Conservation (phyloP, 768 basidiomycete species). For the Mycena haematopus region DNA sequence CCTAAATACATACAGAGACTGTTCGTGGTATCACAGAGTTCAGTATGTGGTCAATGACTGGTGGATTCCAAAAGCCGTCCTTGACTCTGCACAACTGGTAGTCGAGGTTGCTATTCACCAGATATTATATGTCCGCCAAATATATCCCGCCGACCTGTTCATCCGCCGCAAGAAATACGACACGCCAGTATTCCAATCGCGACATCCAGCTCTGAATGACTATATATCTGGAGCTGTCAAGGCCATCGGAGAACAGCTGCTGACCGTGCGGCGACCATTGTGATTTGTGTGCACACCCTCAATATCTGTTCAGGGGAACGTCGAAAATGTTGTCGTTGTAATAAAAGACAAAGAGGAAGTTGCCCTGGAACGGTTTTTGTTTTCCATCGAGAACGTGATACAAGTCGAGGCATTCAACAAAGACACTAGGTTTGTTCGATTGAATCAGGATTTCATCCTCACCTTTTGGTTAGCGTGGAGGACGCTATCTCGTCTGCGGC, state of each 20-base stretch:
- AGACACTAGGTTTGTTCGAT: slow-evolving; percentile 60
- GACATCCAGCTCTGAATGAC: slow-evolving; percentile 87
- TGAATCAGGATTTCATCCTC: not conserved
- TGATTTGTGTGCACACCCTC: slow-evolving; percentile 6
- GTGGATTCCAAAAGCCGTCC: not conserved
- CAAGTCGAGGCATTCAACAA: slow-evolving; percentile 72
- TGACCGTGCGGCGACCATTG: slow-evolving; percentile 10
- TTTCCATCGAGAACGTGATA: slow-evolving; percentile 85
- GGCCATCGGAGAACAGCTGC: slow-evolving; percentile 63
- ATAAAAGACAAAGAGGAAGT: slow-evolving; percentile 83
- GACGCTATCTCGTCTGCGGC: slow-evolving; percentile 69
- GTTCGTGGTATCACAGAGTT: slow-evolving; percentile 73
- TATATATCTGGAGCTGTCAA: slow-evolving; percentile 91
- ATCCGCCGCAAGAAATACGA: slow-evolving; percentile 88
- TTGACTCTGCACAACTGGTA: slow-evolving; percentile 38
- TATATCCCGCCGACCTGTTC: slow-evolving; percentile 92
- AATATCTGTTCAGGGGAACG: slow-evolving; percentile 61
- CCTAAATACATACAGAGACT: slow-evolving; percentile 52
- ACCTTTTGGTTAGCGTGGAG: slow-evolving; percentile 58
- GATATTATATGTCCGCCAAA: slow-evolving; percentile 87
- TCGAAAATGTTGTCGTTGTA: slow-evolving; percentile 82
- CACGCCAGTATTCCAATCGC: slow-evolving; percentile 89
- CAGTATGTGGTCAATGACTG: slow-evolving; percentile 49
- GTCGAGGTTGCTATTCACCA: slow-evolving; percentile 95
- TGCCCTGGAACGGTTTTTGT: slow-evolving; percentile 89